Evolutionary conservation across 495 filamentous ascomycete species (phyloP).

Genomic region (Xylaria cubensis): DNA sequence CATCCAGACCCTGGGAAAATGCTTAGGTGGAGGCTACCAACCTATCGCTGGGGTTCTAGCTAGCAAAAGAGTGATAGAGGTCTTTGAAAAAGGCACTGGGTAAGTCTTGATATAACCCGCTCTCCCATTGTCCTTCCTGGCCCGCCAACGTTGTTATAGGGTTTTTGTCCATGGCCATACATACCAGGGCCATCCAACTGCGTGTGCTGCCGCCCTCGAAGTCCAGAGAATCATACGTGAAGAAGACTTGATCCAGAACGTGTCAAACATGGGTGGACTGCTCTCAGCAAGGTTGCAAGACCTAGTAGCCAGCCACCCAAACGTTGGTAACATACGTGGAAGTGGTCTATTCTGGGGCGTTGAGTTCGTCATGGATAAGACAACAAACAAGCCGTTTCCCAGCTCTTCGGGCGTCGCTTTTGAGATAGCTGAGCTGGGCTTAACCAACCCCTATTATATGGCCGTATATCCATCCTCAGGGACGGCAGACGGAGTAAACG

Average conservation of each 20-base stretch:
- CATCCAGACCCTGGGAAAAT: constrained; percentile 72
- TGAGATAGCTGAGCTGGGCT: constrained; percentile 60
- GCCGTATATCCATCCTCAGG: constrained; percentile 74
- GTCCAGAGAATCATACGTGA: constrained; percentile 65
- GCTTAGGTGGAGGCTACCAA: constrained; percentile 69
- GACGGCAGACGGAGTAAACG: constrained; percentile 67
- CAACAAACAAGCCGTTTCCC: constrained; percentile 55
- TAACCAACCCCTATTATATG: constrained; percentile 57
- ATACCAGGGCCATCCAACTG: constrained; percentile 66
- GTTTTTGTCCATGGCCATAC: constrained; percentile 66
- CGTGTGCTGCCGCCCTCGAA: constrained; percentile 65
- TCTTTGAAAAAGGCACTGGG: constrained; percentile 63
- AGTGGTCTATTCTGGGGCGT: constrained; percentile 69
- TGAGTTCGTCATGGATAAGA: constrained; percentile 63
- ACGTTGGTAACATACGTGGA: constrained; percentile 71
- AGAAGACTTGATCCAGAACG: constrained; percentile 61
- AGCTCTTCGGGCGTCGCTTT: constrained; percentile 48
- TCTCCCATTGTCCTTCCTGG: constrained; percentile 26
- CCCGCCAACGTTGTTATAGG: constrained; percentile 26
- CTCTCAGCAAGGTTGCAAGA: constrained; percentile 54
- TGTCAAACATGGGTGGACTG: constrained; percentile 55
- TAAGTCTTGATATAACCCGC: constrained; percentile 31
- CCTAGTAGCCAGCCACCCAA: constrained; percentile 53
- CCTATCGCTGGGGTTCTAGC: constrained; percentile 68
- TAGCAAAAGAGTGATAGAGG: constrained; percentile 58